phyloP scores from a whole-genome alignment of 495 filamentous ascomycete species.

The Aspergillus hancockii region DNA sequence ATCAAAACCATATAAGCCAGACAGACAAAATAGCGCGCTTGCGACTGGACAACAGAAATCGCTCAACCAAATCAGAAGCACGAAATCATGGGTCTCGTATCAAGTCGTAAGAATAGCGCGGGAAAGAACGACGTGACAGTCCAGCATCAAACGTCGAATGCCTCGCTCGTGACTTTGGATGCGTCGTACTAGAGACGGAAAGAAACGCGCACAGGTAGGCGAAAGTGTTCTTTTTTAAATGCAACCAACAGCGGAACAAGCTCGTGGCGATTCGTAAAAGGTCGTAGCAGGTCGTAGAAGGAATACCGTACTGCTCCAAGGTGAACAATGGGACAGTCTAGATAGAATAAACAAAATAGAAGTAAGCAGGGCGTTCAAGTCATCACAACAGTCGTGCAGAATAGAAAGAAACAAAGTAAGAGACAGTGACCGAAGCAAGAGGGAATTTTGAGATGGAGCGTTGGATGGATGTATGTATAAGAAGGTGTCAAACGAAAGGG shows the following conservation, averaged over 20 bases:
- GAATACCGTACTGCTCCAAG: conserved; percentile 5
- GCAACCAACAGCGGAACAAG: conserved; percentile 16
- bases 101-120: conserved; percentile 54
- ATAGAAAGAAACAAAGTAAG: conserved; percentile 11
- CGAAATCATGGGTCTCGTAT: conserved; percentile 56
- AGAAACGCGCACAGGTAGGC: background rate
- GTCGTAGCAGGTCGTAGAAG: conserved; percentile 28
- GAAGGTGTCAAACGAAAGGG: conserved; percentile 33
- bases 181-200: conserved; percentile 18
- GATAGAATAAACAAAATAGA: conserved; percentile 13
- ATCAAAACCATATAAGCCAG: conserved; percentile 19
- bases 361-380: conserved; percentile 25
- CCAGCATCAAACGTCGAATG: conserved; percentile 22
- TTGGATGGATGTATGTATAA: conserved; percentile 31
- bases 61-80: conserved; percentile 37
- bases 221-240: background rate
- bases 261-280: conserved; percentile 27
- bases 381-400: conserved; percentile 9
- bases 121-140: conserved; percentile 30
- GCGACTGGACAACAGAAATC: conserved; percentile 32
- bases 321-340: conserved; percentile 4
- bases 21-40: conserved; percentile 25
- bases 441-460: conserved; percentile 16
- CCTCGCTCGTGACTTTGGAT: conserved; percentile 13
- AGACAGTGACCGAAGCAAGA: conserved; percentile 8